phyloP scores from a whole-genome alignment of 352 stramenopile genomes.

The Globisporangium abappressorium region DNA sequence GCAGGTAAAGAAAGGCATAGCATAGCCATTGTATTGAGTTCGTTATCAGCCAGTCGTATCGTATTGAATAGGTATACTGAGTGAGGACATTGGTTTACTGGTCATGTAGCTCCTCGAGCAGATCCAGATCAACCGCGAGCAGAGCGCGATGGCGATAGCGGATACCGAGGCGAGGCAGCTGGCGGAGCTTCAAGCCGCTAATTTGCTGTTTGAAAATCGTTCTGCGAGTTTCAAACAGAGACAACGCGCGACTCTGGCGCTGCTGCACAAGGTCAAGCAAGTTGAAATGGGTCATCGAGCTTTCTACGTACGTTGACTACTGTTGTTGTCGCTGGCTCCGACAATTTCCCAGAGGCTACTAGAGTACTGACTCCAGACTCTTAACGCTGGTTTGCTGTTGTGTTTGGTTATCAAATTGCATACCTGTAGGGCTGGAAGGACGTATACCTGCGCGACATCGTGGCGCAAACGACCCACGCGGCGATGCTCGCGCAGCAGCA shows the following conservation, averaged over 20 bases:
- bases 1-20: conserved; percentile 3
- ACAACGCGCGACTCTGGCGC: conserved; percentile 14
- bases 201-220: not conserved
- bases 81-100: not conserved
- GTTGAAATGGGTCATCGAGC: conserved; percentile 18
- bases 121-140: conserved; percentile 19
- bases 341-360: not conserved
- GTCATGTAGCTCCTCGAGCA: conserved; percentile 7
- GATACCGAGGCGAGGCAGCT: conserved; percentile 21
- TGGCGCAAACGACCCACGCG: conserved; percentile 58
- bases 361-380: not conserved
- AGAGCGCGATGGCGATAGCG: conserved; percentile 21
- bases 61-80: too few relatives aligned
- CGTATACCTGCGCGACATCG: conserved; percentile 37
- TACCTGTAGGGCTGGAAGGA: conserved; percentile 48
- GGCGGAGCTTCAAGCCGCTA: not conserved
- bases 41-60: not conserved
- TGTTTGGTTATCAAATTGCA: not conserved
- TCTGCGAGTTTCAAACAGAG: too few relatives aligned
- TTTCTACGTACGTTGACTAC: conserved; percentile 20
- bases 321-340: not conserved
- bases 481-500: conserved; percentile 48
- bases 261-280: conserved; percentile 7
- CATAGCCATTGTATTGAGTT: not conserved
- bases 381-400: not conserved